Percentiles rank a stretch among this genome's conserved stretches.
Evolutionary conservation across 1,284 basidiomycete species (phyloP).

Genomic region (Coriolopsis trogii): DNA sequence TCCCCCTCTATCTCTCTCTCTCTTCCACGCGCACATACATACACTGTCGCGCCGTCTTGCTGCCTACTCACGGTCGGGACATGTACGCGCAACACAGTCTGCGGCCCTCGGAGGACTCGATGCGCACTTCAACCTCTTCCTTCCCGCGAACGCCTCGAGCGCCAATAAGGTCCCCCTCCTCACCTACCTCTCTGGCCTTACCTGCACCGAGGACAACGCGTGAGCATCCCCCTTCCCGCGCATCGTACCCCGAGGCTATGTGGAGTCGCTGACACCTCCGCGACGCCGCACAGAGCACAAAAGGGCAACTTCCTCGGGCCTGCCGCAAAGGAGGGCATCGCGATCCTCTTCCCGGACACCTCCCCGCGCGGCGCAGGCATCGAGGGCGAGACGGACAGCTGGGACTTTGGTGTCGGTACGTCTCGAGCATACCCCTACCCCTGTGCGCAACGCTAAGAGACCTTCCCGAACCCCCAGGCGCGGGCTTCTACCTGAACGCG

Average conservation of each 20-base stretch:
- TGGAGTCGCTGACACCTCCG: background rate
- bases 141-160: slow-evolving; percentile 67
- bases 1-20: background rate
- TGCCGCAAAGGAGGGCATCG: slow-evolving; percentile 84
- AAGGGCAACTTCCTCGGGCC: slow-evolving; percentile 86
- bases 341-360: slow-evolving; percentile 95
- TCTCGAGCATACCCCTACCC: background rate
- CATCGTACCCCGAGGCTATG: background rate
- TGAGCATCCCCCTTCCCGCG: slow-evolving; percentile 35
- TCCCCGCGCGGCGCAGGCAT: slow-evolving; percentile 93
- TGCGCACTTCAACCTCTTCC: slow-evolving; percentile 89
- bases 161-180: slow-evolving; percentile 76
- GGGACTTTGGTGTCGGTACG: slow-evolving; percentile 88
- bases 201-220: slow-evolving; percentile 97
- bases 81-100: slow-evolving; percentile 40
- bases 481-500: slow-evolving; percentile 94
- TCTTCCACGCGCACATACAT: slow-evolving; percentile 23
- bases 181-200: slow-evolving; percentile 91
- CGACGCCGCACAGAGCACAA: slow-evolving; percentile 61
- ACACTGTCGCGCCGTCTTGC: background rate
- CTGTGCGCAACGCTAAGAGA: background rate
- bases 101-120: slow-evolving; percentile 77
- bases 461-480: slow-evolving; percentile 50
- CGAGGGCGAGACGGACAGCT: slow-evolving; percentile 84
- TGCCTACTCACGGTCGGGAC: background rate